Conservation (phyloP, 345 rosid species). For the Brassica napus region Da-Ae NC_063438.1:5023001-5023500, state of each 20-base stretch:
- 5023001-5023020: too few species aligned
- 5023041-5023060: too few species aligned
- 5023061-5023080: too few species aligned
- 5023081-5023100: too few species aligned
- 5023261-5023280: not conserved
- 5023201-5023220: constrained; percentile 5
- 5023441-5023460: not conserved
- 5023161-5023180: not conserved
- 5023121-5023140: too few species aligned
- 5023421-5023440: not conserved
- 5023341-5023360: not conserved
- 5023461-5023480: not conserved
- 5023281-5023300: not conserved
- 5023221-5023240: not conserved
- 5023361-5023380: not conserved
- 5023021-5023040: too few species aligned
- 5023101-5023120: too few species aligned
- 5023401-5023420: not conserved
- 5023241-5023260: not conserved
- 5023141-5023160: too few species aligned
- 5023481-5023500: too few species aligned
- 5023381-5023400: not conserved
- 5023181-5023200: constrained; percentile 2
- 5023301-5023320: not conserved
- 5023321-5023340: not conserved